Evolutionary conservation across 1,139 yeast species (phyloP).

Genomic region (Geotrichum carabidarum): DNA sequence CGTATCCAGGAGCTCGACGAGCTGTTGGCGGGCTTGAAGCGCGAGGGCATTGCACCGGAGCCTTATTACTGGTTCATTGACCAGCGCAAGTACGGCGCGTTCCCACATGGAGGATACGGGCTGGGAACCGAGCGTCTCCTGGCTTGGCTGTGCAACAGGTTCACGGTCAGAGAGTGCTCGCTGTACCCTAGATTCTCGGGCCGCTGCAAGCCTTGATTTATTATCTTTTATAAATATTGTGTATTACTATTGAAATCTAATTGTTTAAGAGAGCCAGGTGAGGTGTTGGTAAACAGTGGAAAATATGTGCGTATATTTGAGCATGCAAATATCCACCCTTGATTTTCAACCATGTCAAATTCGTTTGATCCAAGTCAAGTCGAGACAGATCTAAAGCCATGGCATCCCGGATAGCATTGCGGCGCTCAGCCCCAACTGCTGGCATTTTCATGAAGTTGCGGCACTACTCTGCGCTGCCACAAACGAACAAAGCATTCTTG

Average conservation of each 20-base stretch:
- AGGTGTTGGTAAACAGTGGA: background rate
- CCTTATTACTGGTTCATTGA: slow-evolving; percentile 94
- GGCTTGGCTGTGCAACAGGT: slow-evolving; percentile 97
- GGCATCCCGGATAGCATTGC: background rate
- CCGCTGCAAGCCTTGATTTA: slow-evolving; percentile 79
- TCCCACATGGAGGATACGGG: slow-evolving; percentile 99
- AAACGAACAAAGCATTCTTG: slow-evolving; percentile 14
- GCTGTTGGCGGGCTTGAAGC: slow-evolving; percentile 80
- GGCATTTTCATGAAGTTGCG: background rate
- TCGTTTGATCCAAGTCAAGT: background rate
- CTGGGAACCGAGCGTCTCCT: slow-evolving; percentile 95
- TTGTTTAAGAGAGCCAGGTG: background rate
- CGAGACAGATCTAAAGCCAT: background rate
- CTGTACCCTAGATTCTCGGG: slow-evolving; percentile 97
- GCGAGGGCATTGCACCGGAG: slow-evolving; percentile 79
- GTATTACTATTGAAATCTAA: background rate
- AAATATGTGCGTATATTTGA: background rate
- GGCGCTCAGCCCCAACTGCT: background rate
- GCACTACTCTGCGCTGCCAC: slow-evolving; percentile 15
- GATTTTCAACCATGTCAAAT: background rate
- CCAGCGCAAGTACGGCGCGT: slow-evolving; percentile 93
- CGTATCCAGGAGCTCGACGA: slow-evolving; percentile 82
- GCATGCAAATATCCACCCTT: background rate
- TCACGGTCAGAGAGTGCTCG: slow-evolving; percentile 96
- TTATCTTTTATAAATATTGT: background rate